Base-by-base conservation (phyloP, 768 basidiomycete species). In the Boletus tomentosulus region DNA sequence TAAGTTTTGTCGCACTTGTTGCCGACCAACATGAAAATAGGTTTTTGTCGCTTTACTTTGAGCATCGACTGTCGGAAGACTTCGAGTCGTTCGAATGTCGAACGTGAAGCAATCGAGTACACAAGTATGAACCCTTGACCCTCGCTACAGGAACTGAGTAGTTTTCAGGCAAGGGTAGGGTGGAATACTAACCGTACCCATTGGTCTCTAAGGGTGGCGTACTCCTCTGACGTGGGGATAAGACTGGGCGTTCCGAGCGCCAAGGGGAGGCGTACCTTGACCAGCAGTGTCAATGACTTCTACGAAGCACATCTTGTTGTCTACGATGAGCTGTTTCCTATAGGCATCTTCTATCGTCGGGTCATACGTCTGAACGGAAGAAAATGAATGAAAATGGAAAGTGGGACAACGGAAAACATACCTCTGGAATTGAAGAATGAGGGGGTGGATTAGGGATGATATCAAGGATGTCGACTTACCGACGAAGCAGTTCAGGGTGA, bases 301-400 rank as follows among this genome's bases (percentile, higher is more conserved):
- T 60, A 98, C 84, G 70, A 94, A 89, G 74, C 92, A 95, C 84
- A 94, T 94, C 63, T 86, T 82, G 68, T 93, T 92, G 73, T 96
- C 94, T 59, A 97, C 92, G 53, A 94, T 85, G 62, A 94, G 81
- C 69, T 94, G 92, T 71, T 95, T 96, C 65, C 94, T 83, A 74
- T 98, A 97, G 58, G 93, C 93, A 71, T 97, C 94, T 75, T 98
- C 94, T 83, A 98, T 98, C 63, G 94, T 98, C 53, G 94, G 94
- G 76, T 98, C 94, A 72, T 98, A 98, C 49, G 92, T 92, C 92
- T 96, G 60, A 53, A 38, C 4, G 27, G 50, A 28, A 57, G 45
- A 35, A 22, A 46, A 39, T 58, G 25, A 58, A 53, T 37, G 30
- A 42, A 61, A 41, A 38, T 55, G 53, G 38, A 28, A 28, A 24